Percentiles rank a stretch among this genome's conserved stretches.
Evolutionary conservation across 1,284 basidiomycete species (phyloP).

Genomic region (Pascua sp.): DNA sequence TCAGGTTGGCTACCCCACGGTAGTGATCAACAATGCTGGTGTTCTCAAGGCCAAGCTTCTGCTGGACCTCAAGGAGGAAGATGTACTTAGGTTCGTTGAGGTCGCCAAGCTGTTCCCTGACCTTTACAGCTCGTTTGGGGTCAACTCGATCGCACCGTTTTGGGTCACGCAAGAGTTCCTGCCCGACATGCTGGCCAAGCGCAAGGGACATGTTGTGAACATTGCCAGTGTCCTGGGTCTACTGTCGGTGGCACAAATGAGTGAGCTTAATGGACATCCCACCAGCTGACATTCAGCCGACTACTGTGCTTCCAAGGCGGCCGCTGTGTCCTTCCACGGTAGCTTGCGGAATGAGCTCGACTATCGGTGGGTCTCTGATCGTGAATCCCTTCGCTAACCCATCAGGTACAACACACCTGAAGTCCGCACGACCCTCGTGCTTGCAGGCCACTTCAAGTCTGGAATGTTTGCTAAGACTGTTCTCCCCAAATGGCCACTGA

Average conservation of each 20-base stretch:
- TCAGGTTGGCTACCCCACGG: slow-evolving; percentile 82
- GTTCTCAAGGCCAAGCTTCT: slow-evolving; percentile 84
- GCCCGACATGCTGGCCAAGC: slow-evolving; percentile 76
- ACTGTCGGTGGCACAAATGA: slow-evolving; percentile 71
- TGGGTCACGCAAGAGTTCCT: slow-evolving; percentile 89
- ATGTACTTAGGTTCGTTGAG: slow-evolving; percentile 68
- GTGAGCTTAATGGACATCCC: too few species aligned
- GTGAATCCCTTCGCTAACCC: slow-evolving; percentile 6
- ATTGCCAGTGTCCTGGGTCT: slow-evolving; percentile 74
- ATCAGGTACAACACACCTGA: slow-evolving; percentile 64
- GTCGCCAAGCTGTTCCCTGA: not conserved
- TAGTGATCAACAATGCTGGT: slow-evolving; percentile 95
- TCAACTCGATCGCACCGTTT: slow-evolving; percentile 84
- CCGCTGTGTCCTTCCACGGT: slow-evolving; percentile 69
- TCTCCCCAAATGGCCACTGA: slow-evolving; percentile 58
- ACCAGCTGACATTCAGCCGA: slow-evolving; percentile 58
- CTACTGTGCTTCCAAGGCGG: slow-evolving; percentile 84
- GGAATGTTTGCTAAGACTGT: slow-evolving; percentile 64
- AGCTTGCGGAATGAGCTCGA: slow-evolving; percentile 80
- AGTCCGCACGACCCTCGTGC: slow-evolving; percentile 75
- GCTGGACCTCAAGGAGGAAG: slow-evolving; percentile 69
- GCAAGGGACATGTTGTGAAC: slow-evolving; percentile 83
- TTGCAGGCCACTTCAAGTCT: slow-evolving; percentile 71
- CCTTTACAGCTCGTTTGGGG: slow-evolving; percentile 72
- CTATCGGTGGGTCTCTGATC: slow-evolving; percentile 53